Evolutionary conservation across 805 yeast genomes (phyloP).

Genomic region (Cyberlindnera xylosilytica): DNA sequence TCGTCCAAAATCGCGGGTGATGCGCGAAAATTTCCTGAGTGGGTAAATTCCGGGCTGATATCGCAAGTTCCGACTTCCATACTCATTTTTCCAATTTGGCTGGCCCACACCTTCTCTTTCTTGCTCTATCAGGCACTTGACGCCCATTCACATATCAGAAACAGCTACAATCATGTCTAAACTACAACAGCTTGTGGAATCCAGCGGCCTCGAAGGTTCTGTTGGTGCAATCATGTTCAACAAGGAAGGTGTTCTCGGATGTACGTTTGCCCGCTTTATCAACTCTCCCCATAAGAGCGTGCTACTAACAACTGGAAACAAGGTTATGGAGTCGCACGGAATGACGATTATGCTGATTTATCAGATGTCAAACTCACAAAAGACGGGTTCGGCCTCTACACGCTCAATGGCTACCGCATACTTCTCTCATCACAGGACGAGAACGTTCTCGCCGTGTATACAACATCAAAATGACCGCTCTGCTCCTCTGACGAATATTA

Average conservation of each 20-base stretch:
- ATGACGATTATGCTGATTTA: constrained; percentile 10
- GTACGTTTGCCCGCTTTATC: constrained; percentile 4
- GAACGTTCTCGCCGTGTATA: constrained; percentile 17
- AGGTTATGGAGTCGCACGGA: constrained; percentile 15
- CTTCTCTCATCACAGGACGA: constrained; percentile 11
- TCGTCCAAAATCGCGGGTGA: not conserved
- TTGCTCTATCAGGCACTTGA: too few species aligned
- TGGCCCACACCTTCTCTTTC: too few species aligned
- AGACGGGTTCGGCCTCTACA: constrained; percentile 18
- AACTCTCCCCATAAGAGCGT: not conserved
- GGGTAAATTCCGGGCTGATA: not conserved
- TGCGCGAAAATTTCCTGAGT: not conserved
- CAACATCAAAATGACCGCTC: constrained; percentile 1
- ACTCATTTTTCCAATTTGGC: too few species aligned
- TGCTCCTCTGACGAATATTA: not conserved
- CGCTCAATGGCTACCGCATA: constrained; percentile 12
- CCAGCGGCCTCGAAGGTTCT: constrained; percentile 15
- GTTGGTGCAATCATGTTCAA: constrained; percentile 16
- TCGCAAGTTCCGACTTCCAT: not conserved
- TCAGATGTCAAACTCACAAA: constrained; percentile 16
- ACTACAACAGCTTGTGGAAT: constrained; percentile 8
- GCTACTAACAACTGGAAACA: not conserved
- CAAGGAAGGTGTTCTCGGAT: constrained; percentile 19
- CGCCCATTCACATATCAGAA: too few species aligned
- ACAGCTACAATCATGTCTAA: constrained; percentile 5